phyloP scores from a whole-genome alignment of 805 yeast genomes.

The Pichia thaimueangensis region DNA sequence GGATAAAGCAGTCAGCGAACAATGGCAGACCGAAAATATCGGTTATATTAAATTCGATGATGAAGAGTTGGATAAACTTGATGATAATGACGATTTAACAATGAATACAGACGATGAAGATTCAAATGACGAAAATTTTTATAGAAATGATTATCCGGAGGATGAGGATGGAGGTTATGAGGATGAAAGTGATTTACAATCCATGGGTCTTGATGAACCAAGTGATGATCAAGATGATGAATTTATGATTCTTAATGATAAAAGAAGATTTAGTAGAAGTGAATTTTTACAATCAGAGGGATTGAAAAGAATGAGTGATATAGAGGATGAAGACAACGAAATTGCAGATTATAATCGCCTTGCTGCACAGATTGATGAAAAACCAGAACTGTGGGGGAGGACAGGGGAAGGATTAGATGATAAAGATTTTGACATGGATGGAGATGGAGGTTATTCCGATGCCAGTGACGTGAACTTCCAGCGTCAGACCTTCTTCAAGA shows the following conservation, averaged over 20 bases:
- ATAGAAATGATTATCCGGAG: constrained; percentile 90
- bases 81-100: constrained; percentile 34
- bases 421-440: constrained; percentile 15
- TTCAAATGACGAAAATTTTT: constrained; percentile 86
- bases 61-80: constrained; percentile 34
- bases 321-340: too few species aligned
- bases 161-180: constrained; percentile 69
- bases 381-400: constrained; percentile 8
- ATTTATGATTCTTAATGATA: constrained; percentile 30
- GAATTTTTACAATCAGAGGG: constrained; percentile 29
- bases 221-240: constrained; percentile 36
- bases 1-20: constrained; percentile 45
- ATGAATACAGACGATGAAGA: constrained; percentile 64
- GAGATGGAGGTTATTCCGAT: constrained; percentile 15
- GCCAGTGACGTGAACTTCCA: constrained; percentile 11
- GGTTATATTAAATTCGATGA: constrained; percentile 54
- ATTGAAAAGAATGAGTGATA: constrained; percentile 16
- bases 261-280: constrained; percentile 24
- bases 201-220: constrained; percentile 23
- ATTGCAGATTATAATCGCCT: constrained; percentile 33
- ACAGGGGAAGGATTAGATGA: not conserved
- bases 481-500: constrained; percentile 50
- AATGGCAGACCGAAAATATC: constrained; percentile 32
- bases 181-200: constrained; percentile 25
- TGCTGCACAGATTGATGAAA: constrained; percentile 21